Evolutionary conservation across 352 stramenopile species (phyloP).

Genomic region (Phytophthora litchii): DNA sequence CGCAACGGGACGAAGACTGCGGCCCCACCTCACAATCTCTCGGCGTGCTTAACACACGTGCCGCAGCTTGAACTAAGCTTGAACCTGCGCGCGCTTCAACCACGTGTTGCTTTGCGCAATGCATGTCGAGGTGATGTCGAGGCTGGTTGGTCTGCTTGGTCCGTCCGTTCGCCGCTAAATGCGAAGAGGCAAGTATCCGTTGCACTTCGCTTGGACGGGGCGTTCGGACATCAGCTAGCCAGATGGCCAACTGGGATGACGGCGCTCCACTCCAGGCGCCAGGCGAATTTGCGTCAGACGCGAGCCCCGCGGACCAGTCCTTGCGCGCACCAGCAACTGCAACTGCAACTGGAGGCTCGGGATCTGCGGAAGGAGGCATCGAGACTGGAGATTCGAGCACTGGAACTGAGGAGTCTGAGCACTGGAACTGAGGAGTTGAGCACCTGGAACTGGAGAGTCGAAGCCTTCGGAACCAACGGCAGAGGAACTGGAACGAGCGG

Average conservation of each 20-base stretch:
- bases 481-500: conserved; percentile 4
- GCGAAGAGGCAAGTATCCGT: conserved; percentile 20
- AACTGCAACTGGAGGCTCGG: conserved; percentile 25
- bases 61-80: conserved; percentile 22
- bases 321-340: conserved; percentile 24
- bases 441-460: conserved; percentile 1
- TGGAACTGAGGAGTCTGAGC: neutral
- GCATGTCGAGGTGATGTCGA: too few relatives aligned
- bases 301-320: conserved; percentile 24
- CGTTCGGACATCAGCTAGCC: conserved; percentile 14
- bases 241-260: conserved; percentile 26
- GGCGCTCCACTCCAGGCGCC: conserved; percentile 9
- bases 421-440: conserved; percentile 5
- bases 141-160: neutral
- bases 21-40: conserved; percentile 29
- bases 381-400: conserved; percentile 14
- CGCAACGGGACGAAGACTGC: conserved; percentile 13
- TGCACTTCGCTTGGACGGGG: conserved; percentile 21
- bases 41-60: conserved; percentile 16
- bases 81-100: conserved; percentile 35
- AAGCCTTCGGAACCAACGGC: neutral
- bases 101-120: conserved; percentile 29
- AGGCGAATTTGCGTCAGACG: conserved; percentile 23
- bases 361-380: conserved; percentile 19
- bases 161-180: conserved; percentile 21